Percentiles rank a stretch among this genome's conserved stretches.
These are phyloP conservation scores for Eucalyptus tenuipes DNA, from an alignment of 345 rosid species.

Conservation along the genomic window DNA sequence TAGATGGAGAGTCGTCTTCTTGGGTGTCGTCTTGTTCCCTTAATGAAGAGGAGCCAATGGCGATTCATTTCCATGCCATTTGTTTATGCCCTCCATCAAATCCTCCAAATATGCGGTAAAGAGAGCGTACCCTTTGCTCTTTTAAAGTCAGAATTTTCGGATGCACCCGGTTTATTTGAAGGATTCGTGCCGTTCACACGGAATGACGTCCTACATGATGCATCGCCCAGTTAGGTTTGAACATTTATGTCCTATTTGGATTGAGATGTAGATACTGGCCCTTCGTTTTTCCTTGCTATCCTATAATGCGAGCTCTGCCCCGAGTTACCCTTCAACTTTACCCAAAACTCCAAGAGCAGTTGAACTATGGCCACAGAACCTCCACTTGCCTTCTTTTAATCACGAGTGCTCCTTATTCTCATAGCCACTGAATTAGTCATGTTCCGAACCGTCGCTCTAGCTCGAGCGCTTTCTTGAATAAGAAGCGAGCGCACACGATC, in stretches of 20 bases:
- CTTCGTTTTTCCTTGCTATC: not conserved
- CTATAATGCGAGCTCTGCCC: not conserved
- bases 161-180: not conserved
- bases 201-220: not conserved
- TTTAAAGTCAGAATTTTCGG: not conserved
- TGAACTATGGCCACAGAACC: not conserved
- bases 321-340: not conserved
- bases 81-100: not conserved
- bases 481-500: slow-evolving; percentile 28
- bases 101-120: not conserved
- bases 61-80: not conserved
- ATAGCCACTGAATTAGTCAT: not conserved
- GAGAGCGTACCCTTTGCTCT: not conserved
- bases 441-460: not conserved
- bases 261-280: not conserved
- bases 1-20: too few relatives aligned
- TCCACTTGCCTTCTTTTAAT: not conserved
- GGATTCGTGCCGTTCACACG: too few relatives aligned
- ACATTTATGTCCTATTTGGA: not conserved
- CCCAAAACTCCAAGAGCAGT: not conserved
- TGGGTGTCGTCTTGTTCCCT: not conserved
- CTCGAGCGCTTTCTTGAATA: not conserved
- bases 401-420: not conserved
- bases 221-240: not conserved
- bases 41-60: not conserved